These are phyloP conservation scores for Chalciporus sp. DNA, from an alignment of 1,284 basidiomycete genomes.

Conservation along the genomic window DNA sequence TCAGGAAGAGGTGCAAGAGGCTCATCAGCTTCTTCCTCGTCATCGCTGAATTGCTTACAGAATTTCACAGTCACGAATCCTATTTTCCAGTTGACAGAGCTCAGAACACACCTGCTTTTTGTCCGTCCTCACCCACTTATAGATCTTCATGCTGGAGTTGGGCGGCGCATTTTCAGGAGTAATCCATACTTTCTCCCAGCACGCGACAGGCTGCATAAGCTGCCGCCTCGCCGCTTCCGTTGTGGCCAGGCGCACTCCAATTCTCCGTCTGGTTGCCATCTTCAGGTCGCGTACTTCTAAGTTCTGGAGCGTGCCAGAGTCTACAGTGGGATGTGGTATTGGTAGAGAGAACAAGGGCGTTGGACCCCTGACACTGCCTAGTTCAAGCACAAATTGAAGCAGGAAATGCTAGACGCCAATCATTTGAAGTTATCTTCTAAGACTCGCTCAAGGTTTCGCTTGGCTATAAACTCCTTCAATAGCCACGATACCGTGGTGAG, in stretches of 20 bases:
- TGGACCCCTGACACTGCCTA: constrained; percentile 25
- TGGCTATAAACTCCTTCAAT: no score
- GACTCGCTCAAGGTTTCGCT: no score
- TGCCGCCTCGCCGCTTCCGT: constrained; percentile 78
- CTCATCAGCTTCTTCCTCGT: constrained; percentile 73
- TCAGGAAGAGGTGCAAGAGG: constrained; percentile 77
- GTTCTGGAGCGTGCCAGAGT: neutral
- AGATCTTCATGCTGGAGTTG: constrained; percentile 63
- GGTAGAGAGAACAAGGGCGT: neutral
- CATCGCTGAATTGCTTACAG: constrained; percentile 76
- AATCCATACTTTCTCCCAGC: constrained; percentile 76
- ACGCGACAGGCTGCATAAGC: constrained; percentile 78
- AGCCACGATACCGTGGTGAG: no score
- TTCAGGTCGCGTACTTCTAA: neutral
- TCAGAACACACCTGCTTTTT: constrained; percentile 60
- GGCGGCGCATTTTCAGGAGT: constrained; percentile 52
- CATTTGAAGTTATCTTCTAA: no score
- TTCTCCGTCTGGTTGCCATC: constrained; percentile 73
- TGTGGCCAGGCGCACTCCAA: constrained; percentile 72
- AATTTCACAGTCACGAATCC: constrained; percentile 10
- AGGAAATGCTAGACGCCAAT: no score
- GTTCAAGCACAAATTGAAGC: neutral
- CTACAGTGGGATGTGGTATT: neutral
- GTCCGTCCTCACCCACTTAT: constrained; percentile 75
- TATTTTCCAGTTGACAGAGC: neutral